Base-by-base conservation (phyloP, 768 basidiomycete species). In the Sarcodon aspratus region DNA sequence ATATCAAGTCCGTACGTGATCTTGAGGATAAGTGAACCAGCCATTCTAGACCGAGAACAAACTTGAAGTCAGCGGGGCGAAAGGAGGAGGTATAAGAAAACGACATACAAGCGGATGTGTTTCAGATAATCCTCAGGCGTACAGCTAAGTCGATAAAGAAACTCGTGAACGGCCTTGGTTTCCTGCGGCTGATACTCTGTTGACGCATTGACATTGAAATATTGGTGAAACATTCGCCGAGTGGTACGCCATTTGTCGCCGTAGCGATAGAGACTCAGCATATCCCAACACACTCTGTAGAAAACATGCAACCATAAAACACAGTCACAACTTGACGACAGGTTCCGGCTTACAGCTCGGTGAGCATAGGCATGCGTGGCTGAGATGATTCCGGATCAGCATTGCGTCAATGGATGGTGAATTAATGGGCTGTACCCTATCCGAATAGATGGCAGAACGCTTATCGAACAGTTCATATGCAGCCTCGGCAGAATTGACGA, bases 1-100 rank as follows among this genome's bases (percentile, higher is more conserved):
- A 70, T 63, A 10, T 69, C 56, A 15, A 76, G 62, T 2, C 76
- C 78, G 52, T 78, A 77, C 0, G 71, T 68, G 8, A 74, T 51
- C 0, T 65, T 65, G 45, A 76, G 57, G 9, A 70, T 58, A 15
- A 68, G 59, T n/a, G 64, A 61, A 9, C 66, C 72, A 2, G 69
- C 61, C 54, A 69, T 62, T 38, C 73, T 75, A 27, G 5, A 5
- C 21, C 2, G 21, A 27, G 5, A 27, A 27, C 15, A 37, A 31
- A 6, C 31, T n/a, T 18, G n/a, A 9, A 4, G 9, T 17, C 32
- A 6, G 44, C 37, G 33, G 7, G 21, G 7, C 7, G 17, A 17
- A 8, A 49, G 8, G 33, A 47, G 9, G 7, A 32, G 15, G 13
- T 7, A 3, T 27, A 27, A 27, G 21, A 27, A 27, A 27, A 27